A percentile compares a stretch with the other conserved stretches of the same genome.
phyloP scores from a whole-genome alignment of 192 early-diverging fungal genomes.

The Funneliformis geosporum region DNA sequence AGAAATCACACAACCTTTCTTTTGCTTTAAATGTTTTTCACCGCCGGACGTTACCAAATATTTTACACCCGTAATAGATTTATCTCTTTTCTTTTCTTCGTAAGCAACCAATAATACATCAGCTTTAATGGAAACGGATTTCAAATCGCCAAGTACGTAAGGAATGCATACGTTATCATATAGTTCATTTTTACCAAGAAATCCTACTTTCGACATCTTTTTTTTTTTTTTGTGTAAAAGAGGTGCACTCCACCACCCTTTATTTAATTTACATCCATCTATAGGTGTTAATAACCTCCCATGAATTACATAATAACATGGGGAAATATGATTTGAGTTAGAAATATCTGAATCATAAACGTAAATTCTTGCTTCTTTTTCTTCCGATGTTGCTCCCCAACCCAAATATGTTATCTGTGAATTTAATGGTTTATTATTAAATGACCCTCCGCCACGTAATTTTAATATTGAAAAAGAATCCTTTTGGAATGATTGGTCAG shows the following conservation, averaged over 20 bases:
- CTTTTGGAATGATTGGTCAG: background rate
- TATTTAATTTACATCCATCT: background rate
- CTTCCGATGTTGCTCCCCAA: background rate
- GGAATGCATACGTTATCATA: background rate
- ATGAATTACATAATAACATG: slow-evolving; percentile 4
- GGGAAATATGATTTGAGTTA: background rate
- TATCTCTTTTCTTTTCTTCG: slow-evolving; percentile 7
- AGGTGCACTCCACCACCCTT: slow-evolving; percentile 7
- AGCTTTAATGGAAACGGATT: background rate
- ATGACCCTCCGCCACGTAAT: background rate
- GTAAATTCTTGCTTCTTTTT: slow-evolving; percentile 22
- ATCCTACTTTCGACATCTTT: background rate
- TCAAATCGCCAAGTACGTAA: background rate
- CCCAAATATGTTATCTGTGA: slow-evolving; percentile 3
- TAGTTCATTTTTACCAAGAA: background rate
- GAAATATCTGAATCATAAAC: background rate
- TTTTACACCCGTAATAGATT: slow-evolving; percentile 6
- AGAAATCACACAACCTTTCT: background rate
- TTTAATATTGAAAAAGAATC: background rate
- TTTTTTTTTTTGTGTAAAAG: slow-evolving; percentile 9
- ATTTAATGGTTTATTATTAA: background rate
- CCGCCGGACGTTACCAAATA: slow-evolving; percentile 16
- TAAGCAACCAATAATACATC: slow-evolving; percentile 1
- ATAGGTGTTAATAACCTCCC: background rate
- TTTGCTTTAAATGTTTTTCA: background rate